phyloP scores from a whole-genome alignment of 148 eudicot genomes.

The Camellia japonica region DNA sequence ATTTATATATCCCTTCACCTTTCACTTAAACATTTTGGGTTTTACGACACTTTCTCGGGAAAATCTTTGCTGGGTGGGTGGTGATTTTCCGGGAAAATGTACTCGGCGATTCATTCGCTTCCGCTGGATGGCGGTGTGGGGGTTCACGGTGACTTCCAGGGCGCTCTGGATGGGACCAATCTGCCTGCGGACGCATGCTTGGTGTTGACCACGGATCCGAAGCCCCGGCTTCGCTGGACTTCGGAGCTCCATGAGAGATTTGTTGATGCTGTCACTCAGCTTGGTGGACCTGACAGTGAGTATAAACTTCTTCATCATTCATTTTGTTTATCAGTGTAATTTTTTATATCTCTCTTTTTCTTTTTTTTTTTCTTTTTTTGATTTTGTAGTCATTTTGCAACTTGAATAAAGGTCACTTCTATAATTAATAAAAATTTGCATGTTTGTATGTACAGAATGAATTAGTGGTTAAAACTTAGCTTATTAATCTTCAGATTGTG shows the following conservation, averaged over 20 bases:
- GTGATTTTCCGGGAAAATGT: conserved; percentile 18
- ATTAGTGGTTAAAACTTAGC: no score
- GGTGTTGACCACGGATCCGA: conserved; percentile 50
- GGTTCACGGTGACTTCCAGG: conserved; percentile 17
- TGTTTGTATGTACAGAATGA: no score
- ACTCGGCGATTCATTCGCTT: conserved; percentile 23
- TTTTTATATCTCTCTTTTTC: no score
- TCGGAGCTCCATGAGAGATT: conserved; percentile 53
- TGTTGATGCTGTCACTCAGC: conserved; percentile 59
- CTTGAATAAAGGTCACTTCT: not conserved
- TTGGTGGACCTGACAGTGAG: conserved; percentile 64
- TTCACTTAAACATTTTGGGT: not conserved
- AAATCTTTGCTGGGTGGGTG: not conserved
- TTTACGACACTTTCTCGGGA: not conserved
- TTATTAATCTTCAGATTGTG: no score
- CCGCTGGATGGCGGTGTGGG: conserved; percentile 16
- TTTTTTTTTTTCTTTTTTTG: not conserved
- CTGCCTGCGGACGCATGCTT: conserved; percentile 40
- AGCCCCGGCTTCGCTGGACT: conserved; percentile 63
- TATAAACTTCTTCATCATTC: not conserved
- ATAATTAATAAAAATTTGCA: no score
- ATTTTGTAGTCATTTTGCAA: not conserved
- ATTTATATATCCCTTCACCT: not conserved
- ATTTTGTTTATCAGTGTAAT: no score
- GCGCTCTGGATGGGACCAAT: conserved; percentile 31